Conservation (phyloP, 2,329 filamentous ascomycete genomes). For the Helotiales sp. region DNA sequence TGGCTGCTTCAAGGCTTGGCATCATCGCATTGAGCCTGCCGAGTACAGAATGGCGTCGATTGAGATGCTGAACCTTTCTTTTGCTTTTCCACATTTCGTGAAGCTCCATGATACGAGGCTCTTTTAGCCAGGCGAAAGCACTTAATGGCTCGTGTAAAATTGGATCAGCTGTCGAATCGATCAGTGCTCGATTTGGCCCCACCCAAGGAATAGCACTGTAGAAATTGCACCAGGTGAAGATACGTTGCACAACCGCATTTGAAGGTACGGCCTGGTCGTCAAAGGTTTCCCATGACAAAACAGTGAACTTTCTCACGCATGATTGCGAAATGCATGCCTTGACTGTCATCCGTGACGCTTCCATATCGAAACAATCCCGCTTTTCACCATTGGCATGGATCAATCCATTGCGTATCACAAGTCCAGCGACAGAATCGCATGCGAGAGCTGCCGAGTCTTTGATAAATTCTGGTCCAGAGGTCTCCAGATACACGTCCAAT, state of each 20-base stretch:
- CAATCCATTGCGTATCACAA: constrained; percentile 44
- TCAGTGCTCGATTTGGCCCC: constrained; percentile 38
- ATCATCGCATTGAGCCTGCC: constrained; percentile 3
- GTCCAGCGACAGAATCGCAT: constrained; percentile 37
- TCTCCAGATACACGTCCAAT: constrained; percentile 44
- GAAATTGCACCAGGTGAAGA: constrained; percentile 47
- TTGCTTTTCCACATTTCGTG: constrained; percentile 42
- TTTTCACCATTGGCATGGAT: constrained; percentile 42
- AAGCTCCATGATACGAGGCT: constrained; percentile 42
- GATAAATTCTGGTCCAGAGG: constrained; percentile 41
- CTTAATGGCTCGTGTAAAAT: constrained; percentile 41
- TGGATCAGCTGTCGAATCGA: constrained; percentile 36
- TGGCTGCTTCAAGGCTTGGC: constrained; percentile 4
- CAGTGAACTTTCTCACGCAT: constrained; percentile 42
- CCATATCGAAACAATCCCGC: constrained; percentile 46
- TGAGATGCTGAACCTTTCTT: constrained; percentile 7
- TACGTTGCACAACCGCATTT: constrained; percentile 44
- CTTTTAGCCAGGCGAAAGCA: constrained; percentile 48
- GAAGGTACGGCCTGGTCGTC: constrained; percentile 39
- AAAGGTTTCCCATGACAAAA: constrained; percentile 47
- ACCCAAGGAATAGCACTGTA: constrained; percentile 47
- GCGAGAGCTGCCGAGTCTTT: constrained; percentile 37
- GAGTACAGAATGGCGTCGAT: background rate
- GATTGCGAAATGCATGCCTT: constrained; percentile 47
- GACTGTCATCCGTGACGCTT: constrained; percentile 40